Conservation (phyloP, 768 basidiomycete genomes). For the Suillus variegatus region DNA sequence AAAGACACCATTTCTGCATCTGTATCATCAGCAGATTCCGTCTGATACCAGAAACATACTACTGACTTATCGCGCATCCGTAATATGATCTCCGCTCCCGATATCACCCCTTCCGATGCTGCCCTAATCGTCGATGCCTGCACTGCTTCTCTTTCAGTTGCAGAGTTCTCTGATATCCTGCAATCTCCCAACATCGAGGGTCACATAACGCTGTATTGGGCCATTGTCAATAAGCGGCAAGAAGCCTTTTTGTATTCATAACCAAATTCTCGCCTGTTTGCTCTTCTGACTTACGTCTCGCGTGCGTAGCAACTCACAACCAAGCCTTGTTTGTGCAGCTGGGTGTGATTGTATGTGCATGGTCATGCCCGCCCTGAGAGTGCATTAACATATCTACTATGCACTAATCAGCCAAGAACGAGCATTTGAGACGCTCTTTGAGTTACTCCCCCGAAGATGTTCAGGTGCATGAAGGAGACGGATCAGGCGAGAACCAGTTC, state of each 20-base stretch:
- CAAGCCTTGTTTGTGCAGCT: background rate
- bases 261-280: background rate
- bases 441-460: background rate
- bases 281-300: background rate
- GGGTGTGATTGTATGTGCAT: background rate
- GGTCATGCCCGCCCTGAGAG: background rate
- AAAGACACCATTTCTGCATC: background rate
- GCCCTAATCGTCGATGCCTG: background rate
- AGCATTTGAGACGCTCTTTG: background rate
- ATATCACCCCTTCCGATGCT: background rate
- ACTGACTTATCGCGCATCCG: background rate
- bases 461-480: background rate
- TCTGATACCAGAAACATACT: background rate
- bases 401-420: background rate
- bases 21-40: background rate
- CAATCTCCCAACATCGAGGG: background rate
- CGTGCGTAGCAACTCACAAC: background rate
- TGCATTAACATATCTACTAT: background rate
- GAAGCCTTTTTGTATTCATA: background rate
- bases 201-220: background rate
- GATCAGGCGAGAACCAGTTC: background rate
- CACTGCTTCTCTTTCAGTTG: background rate
- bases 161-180: background rate
- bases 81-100: background rate
- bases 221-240: background rate